Percentiles rank a stretch among this genome's conserved stretches.
These are phyloP conservation scores for Agarophyton chilense DNA, from an alignment of 23 red algal species.

Conservation along the genomic window DNA sequence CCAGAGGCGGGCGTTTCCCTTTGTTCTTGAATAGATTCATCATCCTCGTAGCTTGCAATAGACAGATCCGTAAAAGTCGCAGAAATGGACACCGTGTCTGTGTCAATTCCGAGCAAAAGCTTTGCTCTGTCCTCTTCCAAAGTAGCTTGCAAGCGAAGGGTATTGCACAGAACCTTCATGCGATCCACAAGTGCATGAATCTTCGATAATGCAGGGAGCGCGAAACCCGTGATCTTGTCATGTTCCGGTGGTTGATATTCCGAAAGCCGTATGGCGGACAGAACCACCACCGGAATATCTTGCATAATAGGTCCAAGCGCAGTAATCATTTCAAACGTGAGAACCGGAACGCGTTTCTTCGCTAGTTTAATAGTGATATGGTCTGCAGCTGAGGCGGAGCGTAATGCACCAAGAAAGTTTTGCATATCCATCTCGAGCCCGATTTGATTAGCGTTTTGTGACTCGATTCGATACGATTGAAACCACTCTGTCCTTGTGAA, in stretches of 20 bases:
- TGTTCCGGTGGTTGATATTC: constrained; percentile 70
- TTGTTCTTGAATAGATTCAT: constrained; percentile 36
- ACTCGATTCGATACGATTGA: constrained; percentile 84
- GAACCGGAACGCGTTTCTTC: constrained; percentile 84
- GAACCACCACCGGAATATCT: constrained; percentile 80
- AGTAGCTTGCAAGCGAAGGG: constrained; percentile 41
- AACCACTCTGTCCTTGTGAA: constrained; percentile 73
- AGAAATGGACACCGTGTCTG: constrained; percentile 39
- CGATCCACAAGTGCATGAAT: constrained; percentile 77
- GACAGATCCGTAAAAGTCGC: constrained; percentile 52
- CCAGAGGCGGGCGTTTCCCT: constrained; percentile 2
- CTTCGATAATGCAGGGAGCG: constrained; percentile 63
- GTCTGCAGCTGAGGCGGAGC: constrained; percentile 76
- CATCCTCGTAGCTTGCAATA: constrained; percentile 50
- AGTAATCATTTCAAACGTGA: constrained; percentile 85
- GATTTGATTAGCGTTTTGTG: constrained; percentile 86
- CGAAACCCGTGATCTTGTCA: constrained; percentile 54
- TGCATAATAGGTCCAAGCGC: constrained; percentile 81
- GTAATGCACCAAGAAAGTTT: constrained; percentile 75
- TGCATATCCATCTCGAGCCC: constrained; percentile 89
- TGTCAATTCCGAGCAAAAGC: constrained; percentile 44
- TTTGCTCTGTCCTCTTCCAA: constrained; percentile 40
- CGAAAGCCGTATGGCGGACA: constrained; percentile 67
- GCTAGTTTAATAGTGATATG: constrained; percentile 76
- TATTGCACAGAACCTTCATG: constrained; percentile 69